Evolutionary conservation across 1,139 yeast species (phyloP).

Genomic region (Spencermartinsiella ligniputridi): DNA sequence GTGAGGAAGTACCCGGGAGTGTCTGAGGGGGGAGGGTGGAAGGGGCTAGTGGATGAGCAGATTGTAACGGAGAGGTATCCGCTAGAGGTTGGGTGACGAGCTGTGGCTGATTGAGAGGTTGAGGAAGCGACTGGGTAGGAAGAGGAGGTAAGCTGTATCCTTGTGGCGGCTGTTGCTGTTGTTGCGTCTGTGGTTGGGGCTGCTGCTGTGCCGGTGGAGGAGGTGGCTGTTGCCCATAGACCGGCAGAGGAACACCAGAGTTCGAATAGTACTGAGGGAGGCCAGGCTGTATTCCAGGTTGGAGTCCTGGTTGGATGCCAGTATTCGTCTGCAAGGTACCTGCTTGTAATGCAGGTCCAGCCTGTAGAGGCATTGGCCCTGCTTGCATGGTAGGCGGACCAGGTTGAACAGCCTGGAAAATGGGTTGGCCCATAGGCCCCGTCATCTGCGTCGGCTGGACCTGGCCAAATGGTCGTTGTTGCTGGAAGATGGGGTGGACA

Average conservation of each 20-base stretch:
- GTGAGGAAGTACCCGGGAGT: not conserved
- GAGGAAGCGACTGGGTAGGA: constrained; percentile 1
- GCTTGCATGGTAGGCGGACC: not conserved
- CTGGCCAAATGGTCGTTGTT: constrained; percentile 9
- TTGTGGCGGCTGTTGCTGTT: constrained; percentile 1
- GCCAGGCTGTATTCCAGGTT: too few relatives aligned
- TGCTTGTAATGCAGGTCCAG: not conserved
- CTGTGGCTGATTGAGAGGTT: constrained; percentile 7
- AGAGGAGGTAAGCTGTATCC: not conserved
- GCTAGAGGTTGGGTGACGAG: too few relatives aligned
- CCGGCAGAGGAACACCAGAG: not conserved
- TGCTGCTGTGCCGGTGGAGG: constrained; percentile 7
- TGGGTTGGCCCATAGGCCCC: constrained; percentile 4
- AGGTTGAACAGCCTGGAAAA: not conserved
- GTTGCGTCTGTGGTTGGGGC: constrained; percentile 5
- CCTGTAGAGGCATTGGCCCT: not conserved
- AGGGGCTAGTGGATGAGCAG: not conserved
- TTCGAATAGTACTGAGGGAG: not conserved
- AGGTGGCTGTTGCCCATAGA: constrained; percentile 3
- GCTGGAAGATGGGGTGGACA: not conserved
- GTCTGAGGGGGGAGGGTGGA: not conserved
- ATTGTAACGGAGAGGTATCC: not conserved
- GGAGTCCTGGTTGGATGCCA: too few relatives aligned
- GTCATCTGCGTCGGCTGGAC: constrained; percentile 8
- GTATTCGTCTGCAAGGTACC: not conserved